Conservation (phyloP, 2,329 filamentous ascomycete genomes). For the Teratosphaeria destructans region DNA sequence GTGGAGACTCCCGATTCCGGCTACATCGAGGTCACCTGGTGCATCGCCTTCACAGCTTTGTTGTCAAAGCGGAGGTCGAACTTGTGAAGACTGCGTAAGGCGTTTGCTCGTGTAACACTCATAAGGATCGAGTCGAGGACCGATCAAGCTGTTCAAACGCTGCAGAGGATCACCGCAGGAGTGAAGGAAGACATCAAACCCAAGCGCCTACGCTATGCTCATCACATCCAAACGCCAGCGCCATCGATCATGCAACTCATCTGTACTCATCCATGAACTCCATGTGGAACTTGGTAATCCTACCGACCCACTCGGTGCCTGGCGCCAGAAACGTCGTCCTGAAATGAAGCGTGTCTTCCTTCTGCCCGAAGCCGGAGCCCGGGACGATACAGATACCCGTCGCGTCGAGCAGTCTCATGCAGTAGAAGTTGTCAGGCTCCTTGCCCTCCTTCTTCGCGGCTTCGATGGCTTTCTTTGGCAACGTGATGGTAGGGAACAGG, state of each 20-base stretch:
- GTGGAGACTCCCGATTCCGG: background rate
- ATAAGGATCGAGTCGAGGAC: background rate
- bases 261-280: conserved; percentile 79
- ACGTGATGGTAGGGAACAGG: conserved; percentile 86
- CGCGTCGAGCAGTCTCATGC: conserved; percentile 76
- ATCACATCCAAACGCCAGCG: background rate
- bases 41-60: background rate
- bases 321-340: conserved; percentile 93
- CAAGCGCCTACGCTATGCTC: background rate
- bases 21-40: background rate
- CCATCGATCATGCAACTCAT: conserved; percentile 8
- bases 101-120: background rate
- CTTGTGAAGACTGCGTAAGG: background rate
- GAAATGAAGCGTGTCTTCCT: conserved; percentile 83
- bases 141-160: background rate
- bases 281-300: conserved; percentile 81
- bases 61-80: background rate
- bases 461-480: conserved; percentile 65
- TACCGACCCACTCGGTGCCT: conserved; percentile 85
- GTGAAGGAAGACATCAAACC: background rate
- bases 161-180: background rate
- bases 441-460: conserved; percentile 65
- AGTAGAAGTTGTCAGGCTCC: conserved; percentile 85
- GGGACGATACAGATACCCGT: conserved; percentile 93
- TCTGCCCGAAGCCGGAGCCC: conserved; percentile 88